phyloP scores from a whole-genome alignment of 768 basidiomycete species.

The Psilocybe azurescens region DNA sequence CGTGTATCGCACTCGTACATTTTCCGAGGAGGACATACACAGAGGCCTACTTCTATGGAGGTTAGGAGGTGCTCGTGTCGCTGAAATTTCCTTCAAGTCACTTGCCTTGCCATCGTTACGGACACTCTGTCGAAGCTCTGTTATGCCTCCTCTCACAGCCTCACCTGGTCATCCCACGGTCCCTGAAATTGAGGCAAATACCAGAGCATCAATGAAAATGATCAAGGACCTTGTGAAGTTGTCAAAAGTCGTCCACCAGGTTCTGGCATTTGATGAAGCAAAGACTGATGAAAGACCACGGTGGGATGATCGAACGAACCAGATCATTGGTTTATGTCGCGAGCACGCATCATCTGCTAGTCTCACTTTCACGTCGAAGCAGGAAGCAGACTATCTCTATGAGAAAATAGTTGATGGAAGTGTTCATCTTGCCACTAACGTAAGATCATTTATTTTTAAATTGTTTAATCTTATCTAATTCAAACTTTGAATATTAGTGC shows the following conservation, averaged over 20 bases:
- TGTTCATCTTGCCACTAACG: background rate
- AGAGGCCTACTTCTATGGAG: conserved; percentile 21
- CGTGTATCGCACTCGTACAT: conserved; percentile 27
- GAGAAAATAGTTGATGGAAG: background rate
- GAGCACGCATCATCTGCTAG: conserved; percentile 21
- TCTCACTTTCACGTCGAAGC: conserved; percentile 22
- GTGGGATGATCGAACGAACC: conserved; percentile 27
- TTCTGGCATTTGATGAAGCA: conserved; percentile 36
- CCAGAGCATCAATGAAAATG: background rate
- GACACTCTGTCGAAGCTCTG: too few species aligned
- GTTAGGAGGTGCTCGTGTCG: conserved; percentile 21
- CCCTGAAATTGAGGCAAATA: conserved; percentile 10
- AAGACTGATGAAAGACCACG: conserved; percentile 27
- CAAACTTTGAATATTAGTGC: too few species aligned
- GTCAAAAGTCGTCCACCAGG: conserved; percentile 18
- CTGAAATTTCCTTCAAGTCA: conserved; percentile 15
- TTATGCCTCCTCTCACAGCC: too few species aligned
- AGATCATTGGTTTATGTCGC: conserved; percentile 31
- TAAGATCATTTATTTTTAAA: background rate
- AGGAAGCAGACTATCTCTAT: conserved; percentile 29
- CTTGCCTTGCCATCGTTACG: too few species aligned
- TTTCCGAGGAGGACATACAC: conserved; percentile 25
- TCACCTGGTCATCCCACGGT: background rate
- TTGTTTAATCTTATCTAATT: background rate
- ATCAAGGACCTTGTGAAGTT: background rate